Percentiles rank a stretch among this genome's conserved stretches.
Evolutionary conservation across 257 asterid species (phyloP).

Genomic region (Petunia axillaris): DNA sequence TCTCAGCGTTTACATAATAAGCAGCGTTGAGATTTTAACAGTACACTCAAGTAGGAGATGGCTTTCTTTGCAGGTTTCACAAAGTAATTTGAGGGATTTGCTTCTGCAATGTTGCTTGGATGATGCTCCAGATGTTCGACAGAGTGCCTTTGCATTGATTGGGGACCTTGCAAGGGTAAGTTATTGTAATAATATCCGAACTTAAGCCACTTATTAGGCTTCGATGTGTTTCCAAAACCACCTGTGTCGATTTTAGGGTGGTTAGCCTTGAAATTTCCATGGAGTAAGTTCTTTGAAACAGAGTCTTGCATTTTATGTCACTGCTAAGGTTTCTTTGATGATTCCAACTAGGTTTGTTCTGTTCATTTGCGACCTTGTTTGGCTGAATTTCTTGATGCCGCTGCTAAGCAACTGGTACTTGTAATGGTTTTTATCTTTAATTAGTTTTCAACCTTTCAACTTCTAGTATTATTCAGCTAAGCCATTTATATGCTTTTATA

Average conservation of each 20-base stretch:
- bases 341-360: constrained; percentile 48
- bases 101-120: constrained; percentile 97
- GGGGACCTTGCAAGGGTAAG: constrained; percentile 98
- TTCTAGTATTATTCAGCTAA: background rate
- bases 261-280: too few relatives aligned
- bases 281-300: too few relatives aligned
- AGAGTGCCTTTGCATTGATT: constrained; percentile 98
- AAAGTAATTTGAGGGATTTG: constrained; percentile 86
- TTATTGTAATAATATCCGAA: background rate
- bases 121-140: constrained; percentile 88
- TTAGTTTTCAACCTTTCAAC: constrained; percentile 7
- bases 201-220: too few relatives aligned
- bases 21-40: too few relatives aligned
- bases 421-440: constrained; percentile 32
- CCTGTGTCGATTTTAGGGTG: too few relatives aligned
- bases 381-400: constrained; percentile 80
- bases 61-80: constrained; percentile 59
- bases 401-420: constrained; percentile 88
- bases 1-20: too few relatives aligned
- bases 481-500: constrained; percentile 40
- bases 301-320: background rate
- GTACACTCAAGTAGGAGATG: too few relatives aligned
- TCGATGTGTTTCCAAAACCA: too few relatives aligned
- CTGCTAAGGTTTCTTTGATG: constrained; percentile 15
- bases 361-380: constrained; percentile 63